These are phyloP conservation scores for Blumeriella jaapii DNA, from an alignment of 2,329 filamentous ascomycete species.

Conservation along the genomic window DNA sequence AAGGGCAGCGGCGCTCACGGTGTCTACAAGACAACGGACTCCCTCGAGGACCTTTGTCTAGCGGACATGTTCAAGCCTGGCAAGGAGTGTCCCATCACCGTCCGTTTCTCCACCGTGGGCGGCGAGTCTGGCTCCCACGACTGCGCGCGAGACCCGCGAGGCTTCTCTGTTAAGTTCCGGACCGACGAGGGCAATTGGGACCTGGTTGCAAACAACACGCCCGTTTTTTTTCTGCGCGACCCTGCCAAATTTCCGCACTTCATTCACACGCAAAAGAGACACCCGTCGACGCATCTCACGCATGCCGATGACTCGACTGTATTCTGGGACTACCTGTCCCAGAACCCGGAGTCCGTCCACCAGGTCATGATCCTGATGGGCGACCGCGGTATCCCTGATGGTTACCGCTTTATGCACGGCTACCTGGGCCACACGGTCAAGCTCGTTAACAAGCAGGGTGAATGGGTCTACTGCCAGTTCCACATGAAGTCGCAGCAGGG, in stretches of 20 bases:
- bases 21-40: constrained; percentile 40
- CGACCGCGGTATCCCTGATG: constrained; percentile 43
- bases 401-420: constrained; percentile 42
- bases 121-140: constrained; percentile 63
- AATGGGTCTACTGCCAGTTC: constrained; percentile 42
- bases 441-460: constrained; percentile 40
- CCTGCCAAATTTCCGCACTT: constrained; percentile 63
- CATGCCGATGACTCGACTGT: constrained; percentile 44
- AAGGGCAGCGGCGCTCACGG: constrained; percentile 47
- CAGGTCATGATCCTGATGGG: constrained; percentile 47
- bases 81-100: constrained; percentile 55
- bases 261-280: constrained; percentile 65
- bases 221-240: constrained; percentile 65
- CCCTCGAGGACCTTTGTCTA: constrained; percentile 40
- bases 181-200: constrained; percentile 68
- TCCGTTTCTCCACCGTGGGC: constrained; percentile 65
- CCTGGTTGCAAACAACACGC: constrained; percentile 61
- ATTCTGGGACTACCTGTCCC: constrained; percentile 13
- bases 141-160: constrained; percentile 59
- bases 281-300: constrained; percentile 56
- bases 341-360: constrained; percentile 44
- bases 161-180: constrained; percentile 63
- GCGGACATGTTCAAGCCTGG: constrained; percentile 46
- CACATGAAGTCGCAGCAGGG: constrained; percentile 43
- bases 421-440: constrained; percentile 45